Evolutionary conservation across 371 early-diverging fungal species (phyloP).

Genomic region (Dinochytrium kinnereticum): DNA sequence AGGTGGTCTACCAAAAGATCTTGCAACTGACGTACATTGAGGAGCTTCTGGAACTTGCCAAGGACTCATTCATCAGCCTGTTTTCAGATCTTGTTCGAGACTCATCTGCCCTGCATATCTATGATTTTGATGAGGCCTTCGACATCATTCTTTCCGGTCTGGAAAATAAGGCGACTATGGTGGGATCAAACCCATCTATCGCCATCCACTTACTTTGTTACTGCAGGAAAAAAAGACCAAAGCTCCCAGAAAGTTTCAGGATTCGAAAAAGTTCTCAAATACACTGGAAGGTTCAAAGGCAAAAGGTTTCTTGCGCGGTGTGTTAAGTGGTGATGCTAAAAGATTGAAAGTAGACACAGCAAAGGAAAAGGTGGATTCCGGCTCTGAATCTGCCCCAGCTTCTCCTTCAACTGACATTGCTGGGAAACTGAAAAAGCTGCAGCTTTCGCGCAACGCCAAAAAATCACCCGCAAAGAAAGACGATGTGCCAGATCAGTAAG

Average conservation of each 20-base stretch:
- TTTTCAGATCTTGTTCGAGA: slow-evolving; percentile 29
- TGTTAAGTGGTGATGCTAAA: background rate
- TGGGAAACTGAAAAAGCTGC: slow-evolving; percentile 23
- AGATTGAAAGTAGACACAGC: background rate
- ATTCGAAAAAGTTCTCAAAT: slow-evolving; percentile 79
- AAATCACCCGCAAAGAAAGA: slow-evolving; percentile 12
- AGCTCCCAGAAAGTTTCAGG: slow-evolving; percentile 81
- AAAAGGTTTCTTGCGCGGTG: slow-evolving; percentile 32
- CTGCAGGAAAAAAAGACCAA: slow-evolving; percentile 44
- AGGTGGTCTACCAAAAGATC: slow-evolving; percentile 91
- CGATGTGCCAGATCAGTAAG: slow-evolving; percentile 48
- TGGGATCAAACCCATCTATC: slow-evolving; percentile 28
- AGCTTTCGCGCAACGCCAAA: slow-evolving; percentile 11
- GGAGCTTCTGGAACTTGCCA: slow-evolving; percentile 76
- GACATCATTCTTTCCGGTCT: slow-evolving; percentile 47
- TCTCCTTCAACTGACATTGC: background rate
- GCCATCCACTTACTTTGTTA: no score
- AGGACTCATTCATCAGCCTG: slow-evolving; percentile 50
- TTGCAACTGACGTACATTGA: slow-evolving; percentile 85
- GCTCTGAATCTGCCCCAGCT: background rate
- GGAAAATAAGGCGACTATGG: slow-evolving; percentile 55
- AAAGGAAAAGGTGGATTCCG: slow-evolving; percentile 18
- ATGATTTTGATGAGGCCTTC: slow-evolving; percentile 56
- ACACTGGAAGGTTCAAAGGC: slow-evolving; percentile 74
- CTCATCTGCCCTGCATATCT: slow-evolving; percentile 27